Evolutionary conservation across 2,329 filamentous ascomycete species (phyloP), one percentile per base, ranked within the genome.

Genomic region (Pezicula radicicola): DNA sequence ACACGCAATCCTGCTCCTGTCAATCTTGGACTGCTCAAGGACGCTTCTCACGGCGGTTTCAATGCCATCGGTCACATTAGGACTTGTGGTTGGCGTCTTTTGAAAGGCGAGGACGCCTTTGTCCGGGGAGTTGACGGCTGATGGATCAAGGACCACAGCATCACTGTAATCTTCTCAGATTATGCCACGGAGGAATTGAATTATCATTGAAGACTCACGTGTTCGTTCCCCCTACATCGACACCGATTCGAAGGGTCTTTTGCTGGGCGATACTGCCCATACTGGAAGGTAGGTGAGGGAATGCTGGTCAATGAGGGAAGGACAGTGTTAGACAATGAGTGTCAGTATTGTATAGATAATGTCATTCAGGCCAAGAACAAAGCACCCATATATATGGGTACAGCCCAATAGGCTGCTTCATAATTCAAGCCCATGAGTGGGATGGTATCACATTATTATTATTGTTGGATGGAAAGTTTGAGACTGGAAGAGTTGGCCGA

Each of bases 151-250:
- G 28, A 61, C 52, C 13, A 65, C 60, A 35, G 60, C 61, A 54
- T 66, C 64, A 46, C 56, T 66, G 50, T 35, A n/a, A 18, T 12
- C 28, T 27, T 30, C n/a, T 12, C 4, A 28, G n/a, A 21, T 45
- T 18, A 6, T 30, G n/a, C 19, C 19, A 19, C 25, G 13, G 19
- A 25, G 25, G 25, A 25, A 25, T 25, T 25, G 19, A 18, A 28
- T 45, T 16, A 16, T 10, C 18, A 12, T 27, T 27, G 4, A 9
- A 28, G 8, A 46, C 18, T 50, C 44, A 55, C 44, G 59, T 72
- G 55, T 72, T 72, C 33, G 68, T 72, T 12, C 70, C 70, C 6
- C 70, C 69, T 12, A 72, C 70, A 52, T 72, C 70, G 6, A 69
- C 60, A 9, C 67, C 67, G 21, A 69, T 66, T 39, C 63, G 48